Evolutionary conservation across 139 green algal genomes (phyloP).

Genomic region (Diplosphaera chodatii): DNA sequence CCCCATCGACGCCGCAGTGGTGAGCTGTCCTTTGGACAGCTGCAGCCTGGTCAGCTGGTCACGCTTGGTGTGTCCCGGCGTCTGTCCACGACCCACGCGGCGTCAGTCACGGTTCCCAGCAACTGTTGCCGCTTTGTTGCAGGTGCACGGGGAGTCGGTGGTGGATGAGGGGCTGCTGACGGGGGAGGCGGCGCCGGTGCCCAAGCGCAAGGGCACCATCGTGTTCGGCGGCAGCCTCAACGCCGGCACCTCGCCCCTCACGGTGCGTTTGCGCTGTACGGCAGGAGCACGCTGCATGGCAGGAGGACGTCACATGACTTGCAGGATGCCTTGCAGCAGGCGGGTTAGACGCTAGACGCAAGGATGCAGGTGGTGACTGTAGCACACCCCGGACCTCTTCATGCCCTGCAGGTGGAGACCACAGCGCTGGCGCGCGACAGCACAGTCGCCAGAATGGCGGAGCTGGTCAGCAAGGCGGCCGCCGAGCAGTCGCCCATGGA

Average conservation of each 20-base stretch:
- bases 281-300: no score
- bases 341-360: no score
- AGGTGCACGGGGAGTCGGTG: constrained; percentile 27
- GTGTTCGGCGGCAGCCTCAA: constrained; percentile 50
- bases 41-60: no score
- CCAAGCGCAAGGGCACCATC: neutral
- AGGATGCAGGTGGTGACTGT: no score
- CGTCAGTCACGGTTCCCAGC: no score
- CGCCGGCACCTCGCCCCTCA: constrained; percentile 14
- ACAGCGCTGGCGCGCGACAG: constrained; percentile 48
- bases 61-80: no score
- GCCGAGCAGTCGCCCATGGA: constrained; percentile 40
- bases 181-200: constrained; percentile 36
- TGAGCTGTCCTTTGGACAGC: neutral
- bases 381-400: no score
- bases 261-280: no score
- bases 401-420: constrained; percentile 38
- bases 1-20: constrained; percentile 66
- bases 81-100: no score
- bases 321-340: no score
- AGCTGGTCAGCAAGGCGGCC: constrained; percentile 58
- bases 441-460: constrained; percentile 55
- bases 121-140: no score
- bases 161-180: constrained; percentile 78
- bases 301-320: no score